Base-by-base conservation (phyloP, 352 stramenopile genomes). In the Plasmopara halstedii region DNA sequence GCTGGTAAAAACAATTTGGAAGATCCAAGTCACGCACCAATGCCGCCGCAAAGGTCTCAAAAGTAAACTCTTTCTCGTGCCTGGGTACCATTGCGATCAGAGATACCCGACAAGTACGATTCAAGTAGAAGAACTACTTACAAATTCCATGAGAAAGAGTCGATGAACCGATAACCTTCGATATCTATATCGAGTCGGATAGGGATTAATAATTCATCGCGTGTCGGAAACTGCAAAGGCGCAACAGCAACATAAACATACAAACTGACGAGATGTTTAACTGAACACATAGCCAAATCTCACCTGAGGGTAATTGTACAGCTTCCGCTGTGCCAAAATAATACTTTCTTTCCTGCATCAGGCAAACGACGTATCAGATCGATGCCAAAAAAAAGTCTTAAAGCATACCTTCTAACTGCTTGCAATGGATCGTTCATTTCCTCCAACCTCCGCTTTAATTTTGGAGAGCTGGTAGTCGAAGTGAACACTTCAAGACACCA, bases 231-330 rank as follows among this genome's bases (percentile, higher is more conserved):
- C 74, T 84, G 25, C 13, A 43, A 33, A 34, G 17, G 47, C 2
- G 23, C 14, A 11, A 53, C 14, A 2, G n/a, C 7, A 17, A 18
- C 15, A 35, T 18, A 8, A 1, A 13, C n/a, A 13, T 35, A n/a
- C n/a, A n/a, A n/a, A n/a, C n/a, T n/a, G n/a, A n/a, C n/a, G n/a
- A n/a, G n/a, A n/a, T n/a, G n/a, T n/a, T n/a, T n/a, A n/a, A n/a
- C n/a, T n/a, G n/a, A n/a, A n/a, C n/a, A n/a, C n/a, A n/a, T n/a
- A 31, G 11, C 6, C 6, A 31, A 31, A 11, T 6, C 31, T 17
- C 44, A 79, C 70, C 69, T 90, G 88, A 3, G 79, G 79, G 50
- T 90, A 90, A 21, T 75, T 71, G 45, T 90, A 90, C 29, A 82
- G 49, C 15, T 67, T 73, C 17, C 75, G 65, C 38, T 85, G 72